These are phyloP conservation scores for Kwoniella dendrophila DNA, from an alignment of 768 basidiomycete genomes.

Conservation along the genomic window DNA sequence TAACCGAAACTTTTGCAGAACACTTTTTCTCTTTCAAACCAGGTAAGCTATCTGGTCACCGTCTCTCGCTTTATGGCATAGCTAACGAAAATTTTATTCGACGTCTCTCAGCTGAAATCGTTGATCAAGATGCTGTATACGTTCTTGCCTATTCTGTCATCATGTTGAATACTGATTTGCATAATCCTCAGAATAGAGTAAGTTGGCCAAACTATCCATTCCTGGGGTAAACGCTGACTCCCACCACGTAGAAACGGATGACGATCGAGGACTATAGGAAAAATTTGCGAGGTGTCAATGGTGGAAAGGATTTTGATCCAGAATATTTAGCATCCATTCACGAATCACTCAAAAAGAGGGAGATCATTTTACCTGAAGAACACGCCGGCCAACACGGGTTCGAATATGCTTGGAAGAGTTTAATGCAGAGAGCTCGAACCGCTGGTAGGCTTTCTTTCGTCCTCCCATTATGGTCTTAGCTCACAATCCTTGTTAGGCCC, in stretches of 20 bases:
- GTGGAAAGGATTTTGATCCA: conserved; percentile 74
- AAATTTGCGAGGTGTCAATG: conserved; percentile 91
- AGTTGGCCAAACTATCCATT: conserved; percentile 41
- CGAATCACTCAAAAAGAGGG: conserved; percentile 88
- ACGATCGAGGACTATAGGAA: conserved; percentile 88
- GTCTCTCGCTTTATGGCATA: not conserved
- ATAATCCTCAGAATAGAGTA: conserved; percentile 89
- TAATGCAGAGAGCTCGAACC: conserved; percentile 76
- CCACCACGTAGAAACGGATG: conserved; percentile 81
- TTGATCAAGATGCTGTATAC: conserved; percentile 87
- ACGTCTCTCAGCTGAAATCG: conserved; percentile 77
- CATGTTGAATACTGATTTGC: conserved; percentile 95
- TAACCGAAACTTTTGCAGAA: conserved; percentile 92
- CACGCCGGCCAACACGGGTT: conserved; percentile 95
- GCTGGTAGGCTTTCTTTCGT: conserved; percentile 63
- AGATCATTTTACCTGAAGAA: conserved; percentile 97
- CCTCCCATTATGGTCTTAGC: not conserved
- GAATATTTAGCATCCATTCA: conserved; percentile 88
- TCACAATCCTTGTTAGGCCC: conserved; percentile 58
- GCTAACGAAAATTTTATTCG: conserved; percentile 23
- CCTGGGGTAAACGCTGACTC: conserved; percentile 2
- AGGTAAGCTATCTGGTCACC: conserved; percentile 59
- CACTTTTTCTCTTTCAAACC: conserved; percentile 84
- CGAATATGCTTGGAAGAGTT: conserved; percentile 98
- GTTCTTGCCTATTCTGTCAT: conserved; percentile 94